Conservation (phyloP, 164 flowering plant species). For the Dillenia suffruticosa region DNA sequence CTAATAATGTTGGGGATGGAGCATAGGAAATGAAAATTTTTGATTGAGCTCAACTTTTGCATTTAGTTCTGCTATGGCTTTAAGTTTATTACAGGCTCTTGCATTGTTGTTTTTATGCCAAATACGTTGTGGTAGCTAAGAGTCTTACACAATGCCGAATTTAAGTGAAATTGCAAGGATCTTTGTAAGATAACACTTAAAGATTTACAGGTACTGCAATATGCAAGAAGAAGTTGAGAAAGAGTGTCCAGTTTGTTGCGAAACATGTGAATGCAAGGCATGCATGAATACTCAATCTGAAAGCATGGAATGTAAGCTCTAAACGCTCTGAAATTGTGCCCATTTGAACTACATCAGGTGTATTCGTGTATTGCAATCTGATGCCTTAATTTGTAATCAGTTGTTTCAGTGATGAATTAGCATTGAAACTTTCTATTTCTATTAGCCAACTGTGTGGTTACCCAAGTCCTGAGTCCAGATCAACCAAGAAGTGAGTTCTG, state of each 20-base stretch:
- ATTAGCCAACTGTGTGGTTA: slow-evolving; percentile 68
- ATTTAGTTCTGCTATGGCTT: not conserved
- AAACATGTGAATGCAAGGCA: slow-evolving; percentile 58
- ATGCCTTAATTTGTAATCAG: slow-evolving; percentile 1
- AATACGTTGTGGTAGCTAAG: not conserved
- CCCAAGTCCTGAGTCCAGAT: slow-evolving; percentile 60
- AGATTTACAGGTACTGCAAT: slow-evolving; percentile 37
- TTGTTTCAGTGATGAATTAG: slow-evolving; percentile 31
- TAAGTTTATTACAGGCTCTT: not conserved
- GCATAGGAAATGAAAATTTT: too few species aligned
- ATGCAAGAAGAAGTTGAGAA: slow-evolving; percentile 47
- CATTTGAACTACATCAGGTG: not conserved
- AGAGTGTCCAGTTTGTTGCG: slow-evolving; percentile 72
- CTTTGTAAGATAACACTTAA: not conserved
- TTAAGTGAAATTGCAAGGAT: too few species aligned
- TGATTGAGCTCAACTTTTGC: not conserved
- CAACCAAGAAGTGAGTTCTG: slow-evolving; percentile 47
- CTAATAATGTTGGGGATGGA: too few species aligned
- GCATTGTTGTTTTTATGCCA: not conserved
- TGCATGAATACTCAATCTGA: slow-evolving; percentile 38
- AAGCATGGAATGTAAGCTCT: slow-evolving; percentile 53
- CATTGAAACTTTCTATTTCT: slow-evolving; percentile 32
- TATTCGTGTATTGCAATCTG: slow-evolving; percentile 5
- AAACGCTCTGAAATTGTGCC: slow-evolving; percentile 11
- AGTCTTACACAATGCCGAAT: too few species aligned